Base-by-base conservation (phyloP, 768 basidiomycete species). In the Cantharellus anzutake region DNA sequence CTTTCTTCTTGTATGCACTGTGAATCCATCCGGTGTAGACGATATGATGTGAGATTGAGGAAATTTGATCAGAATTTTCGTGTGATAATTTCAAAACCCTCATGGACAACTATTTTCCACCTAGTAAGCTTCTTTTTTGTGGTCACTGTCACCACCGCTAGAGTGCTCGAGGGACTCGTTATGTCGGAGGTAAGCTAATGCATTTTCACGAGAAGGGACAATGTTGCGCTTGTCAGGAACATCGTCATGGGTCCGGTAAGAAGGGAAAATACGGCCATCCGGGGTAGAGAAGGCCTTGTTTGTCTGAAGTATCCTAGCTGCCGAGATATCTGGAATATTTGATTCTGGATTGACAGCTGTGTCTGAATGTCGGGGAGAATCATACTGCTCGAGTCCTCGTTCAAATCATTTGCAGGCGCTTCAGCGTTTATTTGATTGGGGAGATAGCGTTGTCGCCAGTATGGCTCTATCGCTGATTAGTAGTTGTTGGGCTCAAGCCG, bases 1-100 rank as follows among this genome's bases (percentile, higher is more conserved):
- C 56, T 7, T 51, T 42, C 3, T 61, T 35, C 16, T 61, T 44
- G 29, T 7, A 29, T 16, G 34, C 35, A 38, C 42, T 51, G 34
- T 16, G 48, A 29, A 42, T 44, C 61, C 61, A 61, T 42, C 59
- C 61, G 59, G 59, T 39, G 52, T 41, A 59, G 51, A 61, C 52
- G 50, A 61, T 57, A 63, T 42, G 59, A 65, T 65, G 64, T 72
- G 71, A 64, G 68, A 72, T 11, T 63, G 63, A 38, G 71, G 62
- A 41, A 72, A 51, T 60, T 70, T 70, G 37, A 60, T 60, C 42
- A 72, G 60, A 29, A 64, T 67, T 11, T 56, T 41, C 38, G 66
- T 61, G 42, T 70, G 70, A 62, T 68, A 70, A n/a, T n/a, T n/a
- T n/a, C n/a, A n/a, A 61, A 11, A n/a, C 44, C 5, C 48, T 59